Percentiles rank a stretch among this genome's conserved stretches.
phyloP scores from a whole-genome alignment of 2,329 filamentous ascomycete genomes.

The Xylaria digitata region DNA sequence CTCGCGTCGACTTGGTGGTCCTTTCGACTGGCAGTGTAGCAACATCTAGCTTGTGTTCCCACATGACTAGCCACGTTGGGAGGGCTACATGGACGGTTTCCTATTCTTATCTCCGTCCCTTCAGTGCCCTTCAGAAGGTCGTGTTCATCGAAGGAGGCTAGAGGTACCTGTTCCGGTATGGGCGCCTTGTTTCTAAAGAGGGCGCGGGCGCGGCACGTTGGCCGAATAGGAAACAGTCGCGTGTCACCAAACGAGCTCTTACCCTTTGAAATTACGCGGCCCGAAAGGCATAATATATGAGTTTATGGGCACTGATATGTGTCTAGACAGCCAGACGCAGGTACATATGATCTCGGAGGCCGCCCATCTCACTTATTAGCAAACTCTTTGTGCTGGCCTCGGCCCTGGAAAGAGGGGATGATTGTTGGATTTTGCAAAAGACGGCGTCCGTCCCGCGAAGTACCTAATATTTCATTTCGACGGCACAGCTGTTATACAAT shows the following conservation, averaged over 20 bases:
- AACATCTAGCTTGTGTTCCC: constrained; percentile 9
- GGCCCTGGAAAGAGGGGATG: constrained; percentile 10
- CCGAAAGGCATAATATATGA: constrained; percentile 38
- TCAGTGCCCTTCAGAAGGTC: not conserved
- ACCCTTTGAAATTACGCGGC: constrained; percentile 36
- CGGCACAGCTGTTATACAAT: constrained; percentile 7
- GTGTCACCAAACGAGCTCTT: constrained; percentile 36
- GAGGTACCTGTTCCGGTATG: constrained; percentile 24
- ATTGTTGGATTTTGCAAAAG: not conserved
- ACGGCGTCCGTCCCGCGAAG: not conserved
- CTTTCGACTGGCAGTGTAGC: not conserved
- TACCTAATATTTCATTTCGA: constrained; percentile 9
- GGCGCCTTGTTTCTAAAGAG: constrained; percentile 28
- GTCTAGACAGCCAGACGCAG: constrained; percentile 32
- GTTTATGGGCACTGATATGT: constrained; percentile 30
- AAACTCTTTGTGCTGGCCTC: constrained; percentile 27
- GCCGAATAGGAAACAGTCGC: constrained; percentile 40
- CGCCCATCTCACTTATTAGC: constrained; percentile 36
- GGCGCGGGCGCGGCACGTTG: constrained; percentile 29
- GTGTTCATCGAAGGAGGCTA: constrained; percentile 19
- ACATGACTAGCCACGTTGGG: constrained; percentile 14
- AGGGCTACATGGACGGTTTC: constrained; percentile 7
- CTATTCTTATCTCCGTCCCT: constrained; percentile 12
- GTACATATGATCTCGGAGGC: constrained; percentile 44
- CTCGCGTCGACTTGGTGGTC: constrained; percentile 2